Evolutionary conservation across 805 yeast genomes (phyloP), one percentile per base, ranked within the genome.

Genomic region (Cyberlindnera galapagoensis): DNA sequence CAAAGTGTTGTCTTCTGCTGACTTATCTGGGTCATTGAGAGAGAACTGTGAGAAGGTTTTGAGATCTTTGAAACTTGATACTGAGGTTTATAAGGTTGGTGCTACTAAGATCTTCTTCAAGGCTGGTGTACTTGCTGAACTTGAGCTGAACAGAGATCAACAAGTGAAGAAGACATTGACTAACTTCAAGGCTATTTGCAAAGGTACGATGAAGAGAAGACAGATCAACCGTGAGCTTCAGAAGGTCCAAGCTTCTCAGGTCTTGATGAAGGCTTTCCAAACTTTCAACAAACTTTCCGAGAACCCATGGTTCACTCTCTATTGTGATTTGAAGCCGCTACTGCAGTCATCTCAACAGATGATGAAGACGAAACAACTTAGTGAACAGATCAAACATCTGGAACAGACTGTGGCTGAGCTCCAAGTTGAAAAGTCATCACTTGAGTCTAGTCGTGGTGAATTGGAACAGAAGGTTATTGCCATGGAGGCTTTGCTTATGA

Each of bases 61-160:
- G 34, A 69, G 74, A 18, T 68, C 74, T n/a, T 59, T 85, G 21
- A 56, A 71, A 12, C 59, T 90, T 24, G 85, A 81, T 39, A 88
- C 94, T 2, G 74, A 75, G 23, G 64, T 87, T 2, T 90, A 77
- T 58, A 95, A 87, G 60, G 74, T 86, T 36, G 99, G 99, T 54
- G 81, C 81, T 51, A 81, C 95, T 22, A 92, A 92, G 60, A 78
- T 92, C 29, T 92, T 92, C 62, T 85, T 92, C 63, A 82, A 94
- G 52, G 95, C 97, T 21, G 99, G 98, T 43, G 85, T 90, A 65
- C 66, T 92, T 47, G 98, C 97, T 3, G 77, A 77, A 34, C 67
- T 92, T 37, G 98, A 92, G 54, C 76, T 76, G 42, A 65, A 70
- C 34, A 77, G 94, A 38, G 96, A 87, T 42, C 61, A 63, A 21